Conservation (phyloP, 2,329 filamentous ascomycete species). For the Penicillium aurantiogriseum region DNA sequence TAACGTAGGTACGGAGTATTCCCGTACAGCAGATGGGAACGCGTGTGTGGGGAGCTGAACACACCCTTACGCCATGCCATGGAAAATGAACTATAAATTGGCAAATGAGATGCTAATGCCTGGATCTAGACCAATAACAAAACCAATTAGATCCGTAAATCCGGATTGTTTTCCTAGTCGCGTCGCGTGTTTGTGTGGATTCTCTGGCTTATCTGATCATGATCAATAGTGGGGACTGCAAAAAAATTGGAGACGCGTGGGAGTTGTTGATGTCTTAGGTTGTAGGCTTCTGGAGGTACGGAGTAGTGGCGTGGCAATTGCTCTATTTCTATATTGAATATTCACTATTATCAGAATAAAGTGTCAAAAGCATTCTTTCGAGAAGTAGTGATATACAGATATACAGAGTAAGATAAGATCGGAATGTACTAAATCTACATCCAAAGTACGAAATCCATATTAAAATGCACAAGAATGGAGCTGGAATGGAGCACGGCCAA, state of each 20-base stretch:
- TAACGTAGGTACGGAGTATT: neutral
- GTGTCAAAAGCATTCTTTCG: neutral
- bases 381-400: neutral
- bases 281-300: neutral
- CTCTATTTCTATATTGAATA: neutral
- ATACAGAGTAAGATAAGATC: conserved; percentile 8
- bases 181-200: conserved; percentile 18
- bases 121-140: conserved; percentile 9
- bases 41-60: conserved; percentile 9
- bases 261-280: neutral
- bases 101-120: conserved; percentile 1
- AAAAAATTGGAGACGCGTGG: conserved; percentile 14
- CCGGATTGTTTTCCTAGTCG: conserved; percentile 20
- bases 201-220: conserved; percentile 13
- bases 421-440: neutral
- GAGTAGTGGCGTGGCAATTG: neutral
- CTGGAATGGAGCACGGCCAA: conserved; percentile 23
- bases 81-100: neutral
- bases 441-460: neutral
- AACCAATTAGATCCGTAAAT: conserved; percentile 24
- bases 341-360: neutral
- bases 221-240: conserved; percentile 14
- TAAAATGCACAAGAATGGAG: conserved; percentile 7
- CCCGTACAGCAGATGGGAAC: neutral
- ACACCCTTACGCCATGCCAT: neutral